These are phyloP conservation scores for Colletotrichum sp. DNA, from an alignment of 2,329 filamentous ascomycete genomes.

Conservation along the genomic window DNA sequence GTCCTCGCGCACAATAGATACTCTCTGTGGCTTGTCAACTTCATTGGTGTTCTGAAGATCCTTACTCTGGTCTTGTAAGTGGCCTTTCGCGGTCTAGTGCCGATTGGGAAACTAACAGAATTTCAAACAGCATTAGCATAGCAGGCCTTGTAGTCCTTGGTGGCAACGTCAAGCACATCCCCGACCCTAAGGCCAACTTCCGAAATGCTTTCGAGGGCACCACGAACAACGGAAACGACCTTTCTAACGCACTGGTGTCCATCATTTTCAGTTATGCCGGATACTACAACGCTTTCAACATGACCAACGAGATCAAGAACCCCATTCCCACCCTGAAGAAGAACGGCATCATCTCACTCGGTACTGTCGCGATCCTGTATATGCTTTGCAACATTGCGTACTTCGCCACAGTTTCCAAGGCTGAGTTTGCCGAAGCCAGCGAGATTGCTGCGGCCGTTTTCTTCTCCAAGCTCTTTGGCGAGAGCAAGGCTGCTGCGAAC, in stretches of 20 bases:
- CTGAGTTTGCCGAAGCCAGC: slow-evolving; percentile 56
- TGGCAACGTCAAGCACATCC: slow-evolving; percentile 33
- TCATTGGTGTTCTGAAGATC: slow-evolving; percentile 64
- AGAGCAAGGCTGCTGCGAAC: slow-evolving; percentile 44
- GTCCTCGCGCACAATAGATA: slow-evolving; percentile 61
- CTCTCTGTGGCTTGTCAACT: slow-evolving; percentile 60
- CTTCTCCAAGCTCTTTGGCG: slow-evolving; percentile 63
- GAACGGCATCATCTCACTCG: slow-evolving; percentile 53
- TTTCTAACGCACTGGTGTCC: slow-evolving; percentile 56
- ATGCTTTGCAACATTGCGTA: slow-evolving; percentile 66
- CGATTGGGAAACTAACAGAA: neutral
- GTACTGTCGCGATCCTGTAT: slow-evolving; percentile 59
- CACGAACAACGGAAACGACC: slow-evolving; percentile 38
- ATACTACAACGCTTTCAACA: slow-evolving; percentile 65
- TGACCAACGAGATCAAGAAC: slow-evolving; percentile 67
- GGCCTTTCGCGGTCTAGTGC: neutral
- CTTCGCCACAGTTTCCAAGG: slow-evolving; percentile 58
- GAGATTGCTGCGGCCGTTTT: slow-evolving; percentile 63
- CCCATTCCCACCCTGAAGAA: slow-evolving; percentile 60
- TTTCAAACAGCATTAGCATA: slow-evolving; percentile 48
- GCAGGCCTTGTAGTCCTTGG: slow-evolving; percentile 66
- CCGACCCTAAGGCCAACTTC: slow-evolving; percentile 40
- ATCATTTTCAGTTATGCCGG: slow-evolving; percentile 65
- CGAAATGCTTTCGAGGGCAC: slow-evolving; percentile 39
- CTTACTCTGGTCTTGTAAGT: slow-evolving; percentile 61